A percentile compares a stretch with the other conserved stretches of the same genome.
phyloP scores from a whole-genome alignment of 495 filamentous ascomycete species.

The Penicillium odoratum region DNA sequence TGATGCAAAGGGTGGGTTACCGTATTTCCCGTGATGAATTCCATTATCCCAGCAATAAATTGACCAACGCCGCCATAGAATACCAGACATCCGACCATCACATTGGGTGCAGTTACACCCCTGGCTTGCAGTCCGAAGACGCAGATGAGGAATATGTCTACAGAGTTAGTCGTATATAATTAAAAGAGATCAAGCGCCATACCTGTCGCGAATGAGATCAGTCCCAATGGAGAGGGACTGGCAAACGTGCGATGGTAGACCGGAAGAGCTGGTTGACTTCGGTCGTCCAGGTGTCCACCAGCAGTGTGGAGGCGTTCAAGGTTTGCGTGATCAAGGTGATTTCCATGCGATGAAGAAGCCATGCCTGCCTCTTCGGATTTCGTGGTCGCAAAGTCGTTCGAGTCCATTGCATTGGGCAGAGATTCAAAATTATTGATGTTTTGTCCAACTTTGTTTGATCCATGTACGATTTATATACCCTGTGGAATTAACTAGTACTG shows the following conservation, averaged over 20 bases:
- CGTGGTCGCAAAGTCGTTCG: too few species aligned
- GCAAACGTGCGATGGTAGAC: slow-evolving; percentile 14
- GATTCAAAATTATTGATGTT: too few species aligned
- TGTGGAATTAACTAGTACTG: too few species aligned
- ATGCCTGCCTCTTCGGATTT: too few species aligned
- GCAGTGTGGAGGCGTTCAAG: slow-evolving; percentile 11
- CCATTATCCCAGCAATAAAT: slow-evolving; percentile 15
- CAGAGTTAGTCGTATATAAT: too few species aligned
- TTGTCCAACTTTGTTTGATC: too few species aligned
- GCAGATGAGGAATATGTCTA: too few species aligned
- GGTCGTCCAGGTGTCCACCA: slow-evolving; percentile 8
- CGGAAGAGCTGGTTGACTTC: slow-evolving; percentile 7
- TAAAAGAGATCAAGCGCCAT: neutral
- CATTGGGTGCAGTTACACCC: neutral
- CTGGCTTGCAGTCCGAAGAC: too few species aligned
- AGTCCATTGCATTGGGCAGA: too few species aligned
- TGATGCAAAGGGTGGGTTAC: neutral
- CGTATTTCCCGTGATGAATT: slow-evolving; percentile 14
- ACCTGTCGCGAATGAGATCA: slow-evolving; percentile 14
- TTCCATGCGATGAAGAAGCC: slow-evolving; percentile 4
- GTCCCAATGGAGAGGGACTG: slow-evolving; percentile 11
- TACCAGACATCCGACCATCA: slow-evolving; percentile 10
- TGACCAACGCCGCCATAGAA: slow-evolving; percentile 14
- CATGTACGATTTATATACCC: too few species aligned
- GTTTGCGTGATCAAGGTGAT: slow-evolving; percentile 4